These are phyloP conservation scores for Astragalus membranaceus DNA, from an alignment of 306 rosid species.

Conservation along the genomic window DNA sequence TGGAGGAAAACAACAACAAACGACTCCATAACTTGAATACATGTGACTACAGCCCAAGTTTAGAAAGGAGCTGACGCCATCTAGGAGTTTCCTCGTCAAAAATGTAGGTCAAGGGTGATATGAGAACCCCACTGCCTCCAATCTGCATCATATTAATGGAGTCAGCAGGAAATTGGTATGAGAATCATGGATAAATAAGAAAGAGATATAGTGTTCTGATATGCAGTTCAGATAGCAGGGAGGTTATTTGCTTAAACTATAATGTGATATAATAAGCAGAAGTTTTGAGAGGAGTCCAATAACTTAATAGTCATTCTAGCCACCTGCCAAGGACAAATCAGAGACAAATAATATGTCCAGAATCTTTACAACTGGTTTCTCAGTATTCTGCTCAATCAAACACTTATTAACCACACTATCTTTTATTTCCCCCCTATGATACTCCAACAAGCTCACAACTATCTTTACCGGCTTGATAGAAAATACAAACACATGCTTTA, in stretches of 20 bases:
- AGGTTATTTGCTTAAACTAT: not conserved
- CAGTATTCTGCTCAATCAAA: slow-evolving; percentile 9
- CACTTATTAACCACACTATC: not conserved
- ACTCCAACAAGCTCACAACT: not conserved
- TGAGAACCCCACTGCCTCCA: slow-evolving; percentile 96
- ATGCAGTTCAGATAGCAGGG: not conserved
- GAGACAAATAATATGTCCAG: not conserved
- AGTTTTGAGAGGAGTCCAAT: not conserved
- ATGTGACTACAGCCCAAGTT: slow-evolving; percentile 50
- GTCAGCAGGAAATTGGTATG: slow-evolving; percentile 7
- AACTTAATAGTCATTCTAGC: not conserved
- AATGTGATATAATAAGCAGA: not conserved
- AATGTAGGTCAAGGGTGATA: slow-evolving; percentile 91
- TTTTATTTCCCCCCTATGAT: not conserved
- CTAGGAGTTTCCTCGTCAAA: slow-evolving; percentile 97
- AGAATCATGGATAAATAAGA: not conserved
- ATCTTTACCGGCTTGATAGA: not conserved
- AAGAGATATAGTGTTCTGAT: not conserved
- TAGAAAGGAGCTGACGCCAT: slow-evolving; percentile 70
- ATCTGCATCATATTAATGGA: slow-evolving; percentile 45
- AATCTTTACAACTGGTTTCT: not conserved
- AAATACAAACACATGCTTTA: not conserved
- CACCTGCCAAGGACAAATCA: not conserved
- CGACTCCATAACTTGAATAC: not conserved
- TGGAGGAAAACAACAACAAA: not conserved